phyloP scores from a whole-genome alignment of 768 basidiomycete species.

The Lactarius tabidus region DNA sequence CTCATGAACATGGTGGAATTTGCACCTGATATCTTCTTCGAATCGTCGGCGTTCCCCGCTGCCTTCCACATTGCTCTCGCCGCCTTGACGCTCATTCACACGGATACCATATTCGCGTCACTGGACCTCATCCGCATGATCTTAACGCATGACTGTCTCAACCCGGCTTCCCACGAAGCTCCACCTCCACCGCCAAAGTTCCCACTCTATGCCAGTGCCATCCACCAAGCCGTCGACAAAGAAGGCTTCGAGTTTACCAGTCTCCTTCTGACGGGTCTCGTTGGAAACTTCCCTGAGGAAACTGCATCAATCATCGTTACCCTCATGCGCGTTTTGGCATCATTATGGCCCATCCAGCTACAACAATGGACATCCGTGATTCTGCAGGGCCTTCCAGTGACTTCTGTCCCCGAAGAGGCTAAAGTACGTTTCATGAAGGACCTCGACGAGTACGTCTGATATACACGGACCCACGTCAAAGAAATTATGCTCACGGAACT shows the following conservation, averaged over 20 bases:
- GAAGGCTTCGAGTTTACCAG: conserved; percentile 71
- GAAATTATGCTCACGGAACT: conserved; percentile 20
- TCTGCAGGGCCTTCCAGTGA: conserved; percentile 63
- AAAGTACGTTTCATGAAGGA: conserved; percentile 72
- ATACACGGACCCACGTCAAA: conserved; percentile 6
- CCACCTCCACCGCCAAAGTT: conserved; percentile 55
- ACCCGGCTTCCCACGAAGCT: conserved; percentile 37
- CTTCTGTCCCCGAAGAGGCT: conserved; percentile 55
- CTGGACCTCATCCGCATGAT: conserved; percentile 77
- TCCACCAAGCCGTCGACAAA: conserved; percentile 57
- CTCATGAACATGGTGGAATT: conserved; percentile 61
- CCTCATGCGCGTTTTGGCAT: conserved; percentile 67
- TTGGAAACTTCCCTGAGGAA: conserved; percentile 88
- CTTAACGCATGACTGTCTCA: conserved; percentile 69
- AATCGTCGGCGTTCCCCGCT: conserved; percentile 69
- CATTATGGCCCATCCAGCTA: conserved; percentile 65
- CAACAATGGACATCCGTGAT: conserved; percentile 69
- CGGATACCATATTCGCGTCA: conserved; percentile 76
- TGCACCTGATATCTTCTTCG: conserved; percentile 73
- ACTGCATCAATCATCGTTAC: conserved; percentile 66
- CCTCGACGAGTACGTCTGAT: conserved; percentile 60
- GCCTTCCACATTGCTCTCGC: conserved; percentile 75
- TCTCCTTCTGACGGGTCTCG: conserved; percentile 70
- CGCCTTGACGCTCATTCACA: conserved; percentile 76
- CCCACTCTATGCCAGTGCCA: conserved; percentile 56